Evolutionary conservation across 805 yeast species (phyloP), one percentile per base, ranked within the genome.

Genomic region (Saturnispora silvae): DNA sequence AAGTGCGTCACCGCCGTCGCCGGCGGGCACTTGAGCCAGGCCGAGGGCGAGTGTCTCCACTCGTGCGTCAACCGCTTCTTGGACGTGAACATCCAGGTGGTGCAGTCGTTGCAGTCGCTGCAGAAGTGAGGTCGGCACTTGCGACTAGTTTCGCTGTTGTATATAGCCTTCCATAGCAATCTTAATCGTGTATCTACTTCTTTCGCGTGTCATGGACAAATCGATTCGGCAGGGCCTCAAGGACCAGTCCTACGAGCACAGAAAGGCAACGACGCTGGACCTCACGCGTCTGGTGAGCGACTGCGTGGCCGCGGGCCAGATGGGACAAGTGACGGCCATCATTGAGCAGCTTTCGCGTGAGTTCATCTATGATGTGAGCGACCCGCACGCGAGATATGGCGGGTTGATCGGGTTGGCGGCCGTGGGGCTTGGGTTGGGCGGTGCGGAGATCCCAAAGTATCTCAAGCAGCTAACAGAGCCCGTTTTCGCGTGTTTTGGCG

Each of bases 381-480:
- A 83, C 60, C 76, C 96, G 35, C 68, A 81, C 67, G 84, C 95
- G 5, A 72, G 95, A 48, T 87, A 86, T 65, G 98, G 98, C 14
- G 96, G 97, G 0, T 67, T 89, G 29, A 89, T 94, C 46, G 97
- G 97, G 0, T 63, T 92, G 15, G 98, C 97, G 4, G 95, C 96
- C 10, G 92, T 86, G 4, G 86, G 96, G 0, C 87, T 92, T 39
- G 97, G 97, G 0, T 60, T 92, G 22, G 96, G 97, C 2, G 69
- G 71, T 28, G 75, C 74, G 47, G 89, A 87, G 33, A 84, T 92
- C 25, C 92, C 95, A 0, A 64, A 65, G 40, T 89, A 84, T 50
- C 59, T 92, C 34, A 92, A 84, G 41, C 82, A 77, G 37, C 86
- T 92, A 40, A 75, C 92, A 44, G 92, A 84, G 43, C 96, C 98